These are phyloP conservation scores for Sonneratia caseolaris DNA, from an alignment of 345 rosid species.

Conservation along the genomic window DNA sequence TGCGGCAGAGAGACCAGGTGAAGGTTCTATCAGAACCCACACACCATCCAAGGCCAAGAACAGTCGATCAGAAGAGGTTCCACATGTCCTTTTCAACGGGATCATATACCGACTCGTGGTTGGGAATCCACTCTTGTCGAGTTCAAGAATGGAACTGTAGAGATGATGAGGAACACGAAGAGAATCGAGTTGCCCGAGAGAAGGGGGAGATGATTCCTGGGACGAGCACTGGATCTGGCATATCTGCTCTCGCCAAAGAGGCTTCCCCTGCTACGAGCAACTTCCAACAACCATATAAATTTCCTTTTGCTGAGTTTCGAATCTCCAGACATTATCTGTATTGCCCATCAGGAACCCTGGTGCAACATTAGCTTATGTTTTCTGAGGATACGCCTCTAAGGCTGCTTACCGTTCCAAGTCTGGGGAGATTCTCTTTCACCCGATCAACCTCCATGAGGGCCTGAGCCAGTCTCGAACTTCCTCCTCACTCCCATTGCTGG, in stretches of 20 bases:
- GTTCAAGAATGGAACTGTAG: constrained; percentile 4
- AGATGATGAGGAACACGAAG: not conserved
- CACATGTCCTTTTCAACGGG: not conserved
- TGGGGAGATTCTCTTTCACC: constrained; percentile 45
- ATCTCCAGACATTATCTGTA: constrained; percentile 17
- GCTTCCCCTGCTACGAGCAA: constrained; percentile 48
- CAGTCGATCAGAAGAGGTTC: not conserved
- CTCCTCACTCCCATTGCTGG: constrained; percentile 46
- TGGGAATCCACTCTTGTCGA: not conserved
- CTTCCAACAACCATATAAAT: not conserved
- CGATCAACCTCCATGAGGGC: constrained; percentile 22
- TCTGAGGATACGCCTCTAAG: constrained; percentile 51
- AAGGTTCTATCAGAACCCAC: not conserved
- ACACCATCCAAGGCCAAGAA: not conserved
- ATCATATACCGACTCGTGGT: not conserved
- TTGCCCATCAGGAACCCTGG: constrained; percentile 41
- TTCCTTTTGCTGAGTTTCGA: not conserved
- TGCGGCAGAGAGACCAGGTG: not conserved
- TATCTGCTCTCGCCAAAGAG: constrained; percentile 46
- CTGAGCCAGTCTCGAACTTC: constrained; percentile 30
- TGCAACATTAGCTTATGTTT: constrained; percentile 35
- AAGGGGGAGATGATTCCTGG: constrained; percentile 52
- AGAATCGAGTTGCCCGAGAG: constrained; percentile 7
- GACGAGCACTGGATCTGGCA: constrained; percentile 55
- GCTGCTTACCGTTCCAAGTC: constrained; percentile 52